Conservation (phyloP, 2,329 filamentous ascomycete genomes). For the Calonectria hongkongensis region DNA sequence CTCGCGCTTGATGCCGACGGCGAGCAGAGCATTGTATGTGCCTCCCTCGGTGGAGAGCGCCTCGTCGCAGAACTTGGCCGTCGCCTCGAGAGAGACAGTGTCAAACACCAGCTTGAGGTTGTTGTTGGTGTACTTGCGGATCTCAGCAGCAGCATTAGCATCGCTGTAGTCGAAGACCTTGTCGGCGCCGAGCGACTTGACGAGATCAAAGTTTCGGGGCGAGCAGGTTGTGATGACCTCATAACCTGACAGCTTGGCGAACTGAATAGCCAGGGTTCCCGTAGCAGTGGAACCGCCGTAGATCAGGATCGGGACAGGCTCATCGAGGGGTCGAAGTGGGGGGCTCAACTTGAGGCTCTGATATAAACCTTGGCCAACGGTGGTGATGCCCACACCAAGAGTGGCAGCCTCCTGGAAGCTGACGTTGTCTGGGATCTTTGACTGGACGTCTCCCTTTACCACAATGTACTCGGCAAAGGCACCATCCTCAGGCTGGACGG, state of each 20-base stretch:
- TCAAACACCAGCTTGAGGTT: slow-evolving; percentile 19
- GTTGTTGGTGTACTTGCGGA: slow-evolving; percentile 24
- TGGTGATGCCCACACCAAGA: slow-evolving; percentile 65
- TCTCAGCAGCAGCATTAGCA: not conserved
- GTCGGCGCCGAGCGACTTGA: slow-evolving; percentile 38
- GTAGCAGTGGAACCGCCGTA: slow-evolving; percentile 39
- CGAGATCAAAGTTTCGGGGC: slow-evolving; percentile 34
- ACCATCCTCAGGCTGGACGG: slow-evolving; percentile 56
- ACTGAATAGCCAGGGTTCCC: slow-evolving; percentile 29
- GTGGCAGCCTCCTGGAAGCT: slow-evolving; percentile 68
- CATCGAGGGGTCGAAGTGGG: not conserved
- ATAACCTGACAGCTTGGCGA: slow-evolving; percentile 26
- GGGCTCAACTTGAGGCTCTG: slow-evolving; percentile 59
- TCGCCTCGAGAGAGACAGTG: slow-evolving; percentile 29
- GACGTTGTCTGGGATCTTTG: slow-evolving; percentile 64
- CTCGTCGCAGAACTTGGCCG: slow-evolving; percentile 55
- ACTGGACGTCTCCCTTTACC: slow-evolving; percentile 62
- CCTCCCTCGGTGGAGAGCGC: slow-evolving; percentile 58
- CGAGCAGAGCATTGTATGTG: slow-evolving; percentile 64
- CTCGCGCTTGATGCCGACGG: slow-evolving; percentile 57
- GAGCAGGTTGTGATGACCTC: slow-evolving; percentile 32
- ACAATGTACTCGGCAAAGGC: slow-evolving; percentile 63
- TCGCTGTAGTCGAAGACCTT: slow-evolving; percentile 36
- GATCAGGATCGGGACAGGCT: slow-evolving; percentile 18
- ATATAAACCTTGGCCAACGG: slow-evolving; percentile 68